These are phyloP conservation scores for Candida mattraensis DNA, from an alignment of 805 yeast genomes.

Conservation along the genomic window DNA sequence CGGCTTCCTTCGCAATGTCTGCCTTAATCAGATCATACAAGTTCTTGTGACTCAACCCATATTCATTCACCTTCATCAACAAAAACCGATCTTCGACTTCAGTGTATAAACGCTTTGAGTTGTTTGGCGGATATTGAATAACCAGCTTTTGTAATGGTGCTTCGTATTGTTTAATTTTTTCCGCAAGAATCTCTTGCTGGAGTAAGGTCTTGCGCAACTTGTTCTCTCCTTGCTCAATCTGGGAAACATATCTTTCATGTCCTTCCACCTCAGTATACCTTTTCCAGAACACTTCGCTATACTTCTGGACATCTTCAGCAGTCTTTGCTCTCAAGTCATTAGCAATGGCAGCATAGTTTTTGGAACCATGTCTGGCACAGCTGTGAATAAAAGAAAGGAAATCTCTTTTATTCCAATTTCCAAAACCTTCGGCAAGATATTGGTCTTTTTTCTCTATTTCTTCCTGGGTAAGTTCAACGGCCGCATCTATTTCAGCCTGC, in stretches of 20 bases:
- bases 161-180: constrained; percentile 51
- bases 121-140: constrained; percentile 79
- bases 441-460: constrained; percentile 55
- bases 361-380: constrained; percentile 65
- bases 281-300: constrained; percentile 64
- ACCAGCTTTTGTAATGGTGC: constrained; percentile 62
- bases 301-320: constrained; percentile 56
- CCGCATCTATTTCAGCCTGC: constrained; percentile 52
- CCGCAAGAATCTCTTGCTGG: constrained; percentile 56
- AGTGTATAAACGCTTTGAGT: constrained; percentile 72
- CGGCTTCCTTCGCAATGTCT: constrained; percentile 57
- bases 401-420: constrained; percentile 72
- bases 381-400: constrained; percentile 70
- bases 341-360: constrained; percentile 49
- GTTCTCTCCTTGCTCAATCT: constrained; percentile 72
- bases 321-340: constrained; percentile 56
- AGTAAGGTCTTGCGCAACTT: constrained; percentile 53
- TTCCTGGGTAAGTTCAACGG: constrained; percentile 61
- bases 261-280: constrained; percentile 63
- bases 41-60: constrained; percentile 60
- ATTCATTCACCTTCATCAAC: constrained; percentile 57
- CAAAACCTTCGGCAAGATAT: constrained; percentile 57
- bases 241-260: constrained; percentile 65
- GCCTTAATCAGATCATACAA: constrained; percentile 64
- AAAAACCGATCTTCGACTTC: constrained; percentile 70